Base-by-base conservation (phyloP, 2,329 filamentous ascomycete species). In the Cladorrhinum sp. region DNA sequence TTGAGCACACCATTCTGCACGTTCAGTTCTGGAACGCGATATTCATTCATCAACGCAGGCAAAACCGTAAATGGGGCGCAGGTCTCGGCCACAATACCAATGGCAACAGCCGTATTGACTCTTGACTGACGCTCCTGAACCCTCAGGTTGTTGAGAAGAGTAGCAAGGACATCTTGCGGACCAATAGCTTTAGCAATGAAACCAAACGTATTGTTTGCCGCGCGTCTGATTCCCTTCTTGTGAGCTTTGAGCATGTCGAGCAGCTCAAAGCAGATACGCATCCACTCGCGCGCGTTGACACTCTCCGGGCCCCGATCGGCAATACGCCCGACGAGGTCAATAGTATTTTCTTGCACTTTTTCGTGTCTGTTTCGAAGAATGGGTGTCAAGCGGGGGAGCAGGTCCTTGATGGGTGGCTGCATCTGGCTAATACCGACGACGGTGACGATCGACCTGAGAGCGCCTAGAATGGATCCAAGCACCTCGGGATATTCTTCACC, bases 101-200 rank as follows among this genome's bases (percentile, higher is more conserved):
- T 99, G 54, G 95, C 95, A 60, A 99, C 95, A 60, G 95, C 95
- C 1, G 96, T 99, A 79, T 96, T 99, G 70, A 99, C 95, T 77
- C 95, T 92, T 32, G 92, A 96, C 77, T 99, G 95, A 75, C 95
- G 92, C 75, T 99, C 95, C 75, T 98, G 93, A 1, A 99, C 95
- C 63, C 96, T 87, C 45, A 99, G 81, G 73, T 99, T 99, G 84
- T 97, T 97, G 64, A 99, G 85, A 16, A 99, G 82, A 0, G 95
- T 98, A 3, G 95, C 93, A 60, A 99, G 81, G 24, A 99, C 95
- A 79, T 99, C 95, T 76, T 98, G 93, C 12, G 95, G 95, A 67
- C 95, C 95, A 70, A 99, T 99, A 62, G 95, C 95, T 78, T 99
- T 99, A 73, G 95, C 95, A 71, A 99, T 99, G 83, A 97, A 99